Conservation (phyloP, 73 alveolate genomes). For the Uronychia setigera region DNA sequence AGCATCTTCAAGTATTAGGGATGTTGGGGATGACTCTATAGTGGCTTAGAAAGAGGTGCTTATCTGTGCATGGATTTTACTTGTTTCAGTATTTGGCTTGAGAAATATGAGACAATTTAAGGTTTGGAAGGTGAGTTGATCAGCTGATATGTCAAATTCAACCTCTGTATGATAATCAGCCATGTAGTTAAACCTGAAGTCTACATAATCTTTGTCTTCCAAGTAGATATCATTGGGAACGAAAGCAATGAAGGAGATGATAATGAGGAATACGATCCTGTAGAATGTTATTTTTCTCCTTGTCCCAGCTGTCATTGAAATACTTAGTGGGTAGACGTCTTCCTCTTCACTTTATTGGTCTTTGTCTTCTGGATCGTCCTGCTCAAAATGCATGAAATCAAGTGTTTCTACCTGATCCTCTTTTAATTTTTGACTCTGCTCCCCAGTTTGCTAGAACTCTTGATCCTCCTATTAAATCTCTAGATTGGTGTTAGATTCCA, state of each 20-base stretch:
- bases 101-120: not conserved
- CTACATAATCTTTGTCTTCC: not conserved
- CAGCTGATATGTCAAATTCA: not conserved
- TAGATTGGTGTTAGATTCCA: too few relatives aligned
- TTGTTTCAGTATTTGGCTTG: not conserved
- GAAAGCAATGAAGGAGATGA: not conserved
- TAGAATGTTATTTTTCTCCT: not conserved
- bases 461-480: too few relatives aligned
- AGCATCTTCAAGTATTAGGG: not conserved
- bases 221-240: slow-evolving; percentile 10
- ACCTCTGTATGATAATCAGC: not conserved
- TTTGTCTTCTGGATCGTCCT: too few relatives aligned
- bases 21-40: not conserved
- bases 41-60: not conserved
- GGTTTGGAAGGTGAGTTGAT: not conserved
- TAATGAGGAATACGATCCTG: not conserved
- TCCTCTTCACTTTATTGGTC: not conserved
- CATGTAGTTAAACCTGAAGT: not conserved
- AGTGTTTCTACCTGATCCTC: too few relatives aligned
- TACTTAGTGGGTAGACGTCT: slow-evolving; percentile 10
- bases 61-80: not conserved
- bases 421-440: too few relatives aligned
- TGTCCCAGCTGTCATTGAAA: not conserved
- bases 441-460: too few relatives aligned
- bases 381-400: too few relatives aligned